These are phyloP conservation scores for Drechslerella dactyloides DNA, from an alignment of 2,329 filamentous ascomycete species.

Conservation along the genomic window DNA sequence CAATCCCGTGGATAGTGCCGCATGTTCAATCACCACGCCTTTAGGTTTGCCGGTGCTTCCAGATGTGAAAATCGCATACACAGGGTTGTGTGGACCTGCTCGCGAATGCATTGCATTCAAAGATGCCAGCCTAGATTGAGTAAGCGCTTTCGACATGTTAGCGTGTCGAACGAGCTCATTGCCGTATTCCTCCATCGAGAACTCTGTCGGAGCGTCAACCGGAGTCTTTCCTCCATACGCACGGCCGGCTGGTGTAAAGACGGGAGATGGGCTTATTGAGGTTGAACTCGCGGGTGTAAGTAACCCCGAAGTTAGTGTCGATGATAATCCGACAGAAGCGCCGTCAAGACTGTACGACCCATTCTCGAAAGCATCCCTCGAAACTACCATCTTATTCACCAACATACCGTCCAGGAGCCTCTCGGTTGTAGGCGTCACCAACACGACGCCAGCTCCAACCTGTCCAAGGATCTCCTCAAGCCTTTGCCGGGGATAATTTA, in stretches of 20 bases:
- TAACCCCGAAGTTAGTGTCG: neutral
- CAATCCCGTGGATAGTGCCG: constrained; percentile 56
- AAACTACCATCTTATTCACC: constrained; percentile 12
- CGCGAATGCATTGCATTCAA: constrained; percentile 9
- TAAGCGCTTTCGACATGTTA: neutral
- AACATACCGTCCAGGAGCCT: constrained; percentile 12
- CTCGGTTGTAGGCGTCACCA: constrained; percentile 6
- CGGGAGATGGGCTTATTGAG: constrained; percentile 1
- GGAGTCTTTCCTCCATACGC: constrained; percentile 11
- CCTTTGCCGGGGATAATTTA: constrained; percentile 61
- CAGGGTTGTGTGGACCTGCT: constrained; percentile 54
- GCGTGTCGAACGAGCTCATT: constrained; percentile 11
- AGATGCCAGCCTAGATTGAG: neutral
- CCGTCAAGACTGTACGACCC: constrained; percentile 4
- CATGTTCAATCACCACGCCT: constrained; percentile 58
- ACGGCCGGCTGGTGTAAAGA: constrained; percentile 9
- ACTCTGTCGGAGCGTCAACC: constrained; percentile 2
- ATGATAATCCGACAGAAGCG: neutral
- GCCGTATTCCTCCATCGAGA: constrained; percentile 12
- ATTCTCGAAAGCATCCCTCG: constrained; percentile 3
- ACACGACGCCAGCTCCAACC: constrained; percentile 2
- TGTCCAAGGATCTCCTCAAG: constrained; percentile 55
- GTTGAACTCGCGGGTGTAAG: constrained; percentile 11
- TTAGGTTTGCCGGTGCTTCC: constrained; percentile 57
- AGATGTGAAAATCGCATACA: constrained; percentile 57